Evolutionary conservation across 1,284 basidiomycete genomes (phyloP).

Genomic region (Rugosomyces carneus): DNA sequence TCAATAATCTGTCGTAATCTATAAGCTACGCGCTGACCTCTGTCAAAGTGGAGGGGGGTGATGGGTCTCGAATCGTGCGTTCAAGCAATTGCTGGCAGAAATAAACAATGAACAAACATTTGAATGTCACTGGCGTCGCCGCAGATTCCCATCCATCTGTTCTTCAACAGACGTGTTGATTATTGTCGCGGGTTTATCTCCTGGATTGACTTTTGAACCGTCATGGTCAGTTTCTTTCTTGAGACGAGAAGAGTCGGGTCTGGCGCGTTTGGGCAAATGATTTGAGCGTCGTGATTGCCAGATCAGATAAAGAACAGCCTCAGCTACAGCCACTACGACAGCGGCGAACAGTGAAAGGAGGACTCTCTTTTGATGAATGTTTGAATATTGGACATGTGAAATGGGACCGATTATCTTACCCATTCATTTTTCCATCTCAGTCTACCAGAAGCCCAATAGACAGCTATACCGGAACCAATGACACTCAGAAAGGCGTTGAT

Average conservation of each 20-base stretch:
- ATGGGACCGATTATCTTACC: conserved; percentile 41
- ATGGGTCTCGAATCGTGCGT: neutral
- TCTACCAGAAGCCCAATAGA: conserved; percentile 65
- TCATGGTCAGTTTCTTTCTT: conserved; percentile 29
- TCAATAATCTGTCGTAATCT: conserved; percentile 19
- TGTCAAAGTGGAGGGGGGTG: neutral
- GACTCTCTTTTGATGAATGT: conserved; percentile 34
- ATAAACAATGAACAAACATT: neutral
- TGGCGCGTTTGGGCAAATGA: conserved; percentile 13
- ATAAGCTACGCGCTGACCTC: neutral
- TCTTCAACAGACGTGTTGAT: conserved; percentile 13
- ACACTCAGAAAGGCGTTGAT: conserved; percentile 69
- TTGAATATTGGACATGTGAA: neutral
- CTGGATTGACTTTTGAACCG: conserved; percentile 1
- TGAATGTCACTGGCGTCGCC: conserved; percentile 17
- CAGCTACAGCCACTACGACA: conserved; percentile 57
- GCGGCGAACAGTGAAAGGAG: conserved; percentile 56
- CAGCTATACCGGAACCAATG: conserved; percentile 54
- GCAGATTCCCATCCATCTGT: conserved; percentile 15
- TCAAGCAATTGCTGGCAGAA: neutral
- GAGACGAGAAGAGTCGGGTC: conserved; percentile 18
- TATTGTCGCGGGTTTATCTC: conserved; percentile 2
- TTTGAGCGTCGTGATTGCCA: conserved; percentile 49
- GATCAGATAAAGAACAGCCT: conserved; percentile 63
- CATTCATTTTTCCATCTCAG: conserved; percentile 65